Base-by-base conservation (phyloP, 257 asterid genomes). In the Fraxinus quadrangulata region DNA sequence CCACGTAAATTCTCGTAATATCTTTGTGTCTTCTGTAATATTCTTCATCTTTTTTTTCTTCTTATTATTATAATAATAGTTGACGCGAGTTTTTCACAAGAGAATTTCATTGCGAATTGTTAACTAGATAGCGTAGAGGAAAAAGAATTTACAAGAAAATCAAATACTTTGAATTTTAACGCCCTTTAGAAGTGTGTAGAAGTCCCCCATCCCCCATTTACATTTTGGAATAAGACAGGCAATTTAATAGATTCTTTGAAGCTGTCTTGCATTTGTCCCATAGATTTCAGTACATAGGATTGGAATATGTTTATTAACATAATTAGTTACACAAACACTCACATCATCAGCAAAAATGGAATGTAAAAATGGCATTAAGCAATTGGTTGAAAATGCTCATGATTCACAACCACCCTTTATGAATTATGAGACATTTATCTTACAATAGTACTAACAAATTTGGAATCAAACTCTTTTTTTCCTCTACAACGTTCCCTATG, bases 381-480 rank as follows among this genome's bases (percentile, higher is more conserved):
- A 63, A 63, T 63, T 26, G 34, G 30, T 24, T 26, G 69, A 11
- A 23, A 63, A 63, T 11, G 69, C 21, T 59, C 8, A 59, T 54
- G 26, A 56, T 6, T 56, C 66, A n/a, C 66, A 56, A n/a, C 6
- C n/a, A 6, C 28, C 26, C 2, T n/a, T n/a, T 56, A 6, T 54
- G 65, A 54, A 7, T 54, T 21, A 54, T 54, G 42, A 7, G 12
- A 7, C 42, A 7, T 37, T 37, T 17, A 6, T 54, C 26, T 54
- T 54, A 54, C 63, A 19, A 19, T 5, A 54, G 28, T 12, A 28
- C 33, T 28, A 40, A 31, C 42, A 34, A 28, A 49, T 45, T 19
- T 36, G 75, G 75, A 66, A 63, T 77, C 73, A 59, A 80, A 40
- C 74, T 24, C 56, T 61, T 69, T 76, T 80, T 75, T 33, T 4